Conservation (phyloP, 176 grass and related monocot species). For the Eremochloa ophiuroides region DNA sequence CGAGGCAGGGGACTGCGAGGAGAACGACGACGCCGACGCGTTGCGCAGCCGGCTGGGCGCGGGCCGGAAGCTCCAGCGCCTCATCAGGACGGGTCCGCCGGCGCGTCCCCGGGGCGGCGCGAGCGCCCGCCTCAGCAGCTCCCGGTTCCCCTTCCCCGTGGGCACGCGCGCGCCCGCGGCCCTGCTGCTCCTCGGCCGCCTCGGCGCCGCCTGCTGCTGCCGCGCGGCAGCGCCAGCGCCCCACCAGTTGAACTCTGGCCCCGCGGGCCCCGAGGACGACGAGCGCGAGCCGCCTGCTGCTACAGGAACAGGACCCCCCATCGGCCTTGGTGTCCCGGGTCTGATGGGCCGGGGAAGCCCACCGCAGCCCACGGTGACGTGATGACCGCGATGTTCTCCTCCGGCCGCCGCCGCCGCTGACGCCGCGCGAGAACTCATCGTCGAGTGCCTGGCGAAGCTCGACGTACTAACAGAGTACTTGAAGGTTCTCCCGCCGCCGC, state of each 20-base stretch:
- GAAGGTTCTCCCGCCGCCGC: neutral
- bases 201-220: neutral
- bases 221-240: neutral
- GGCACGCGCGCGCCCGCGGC: slow-evolving; percentile 17
- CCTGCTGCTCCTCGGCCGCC: slow-evolving; percentile 19
- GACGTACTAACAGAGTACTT: neutral
- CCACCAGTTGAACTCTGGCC: slow-evolving; percentile 22
- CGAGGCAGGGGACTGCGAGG: neutral
- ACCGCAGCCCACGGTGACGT: neutral
- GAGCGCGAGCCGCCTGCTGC: neutral
- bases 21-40: slow-evolving; percentile 38
- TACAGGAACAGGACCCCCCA: neutral
- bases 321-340: neutral
- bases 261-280: neutral
- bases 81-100: neutral
- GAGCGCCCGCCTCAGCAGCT: slow-evolving; percentile 67
- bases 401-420: neutral
- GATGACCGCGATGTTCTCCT: neutral
- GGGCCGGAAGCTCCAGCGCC: slow-evolving; percentile 69
- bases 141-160: slow-evolving; percentile 46
- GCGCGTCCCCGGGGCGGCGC: slow-evolving; percentile 24
- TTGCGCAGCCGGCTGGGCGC: slow-evolving; percentile 63
- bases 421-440: neutral
- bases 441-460: neutral
- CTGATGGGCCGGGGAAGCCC: slow-evolving; percentile 16